These are phyloP conservation scores for Diplotaxis tenuifolia DNA, from an alignment of 345 rosid species.

Conservation along the genomic window DNA sequence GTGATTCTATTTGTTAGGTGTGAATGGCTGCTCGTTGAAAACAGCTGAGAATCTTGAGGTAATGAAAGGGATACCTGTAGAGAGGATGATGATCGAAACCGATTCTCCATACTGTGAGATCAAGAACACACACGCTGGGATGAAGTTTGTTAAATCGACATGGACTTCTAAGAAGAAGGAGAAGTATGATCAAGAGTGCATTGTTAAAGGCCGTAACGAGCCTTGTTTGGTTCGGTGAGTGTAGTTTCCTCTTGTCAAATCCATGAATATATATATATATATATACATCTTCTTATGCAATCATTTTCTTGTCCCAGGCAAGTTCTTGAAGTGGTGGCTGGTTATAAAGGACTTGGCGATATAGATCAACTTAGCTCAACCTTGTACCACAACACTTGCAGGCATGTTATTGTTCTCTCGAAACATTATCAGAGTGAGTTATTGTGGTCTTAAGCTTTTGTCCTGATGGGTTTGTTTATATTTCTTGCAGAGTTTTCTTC, in stretches of 20 bases:
- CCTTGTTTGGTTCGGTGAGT: slow-evolving; percentile 90
- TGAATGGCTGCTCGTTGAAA: slow-evolving; percentile 92
- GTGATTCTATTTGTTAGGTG: slow-evolving; percentile 46
- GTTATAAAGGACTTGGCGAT: slow-evolving; percentile 72
- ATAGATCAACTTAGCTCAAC: slow-evolving; percentile 59
- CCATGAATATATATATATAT: neutral
- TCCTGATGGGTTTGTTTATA: slow-evolving; percentile 1
- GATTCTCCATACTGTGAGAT: slow-evolving; percentile 99
- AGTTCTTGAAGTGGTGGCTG: slow-evolving; percentile 93
- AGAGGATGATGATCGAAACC: slow-evolving; percentile 95
- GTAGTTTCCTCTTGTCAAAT: neutral
- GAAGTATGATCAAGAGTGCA: slow-evolving; percentile 68
- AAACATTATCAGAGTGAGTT: neutral
- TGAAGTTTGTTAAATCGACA: slow-evolving; percentile 54
- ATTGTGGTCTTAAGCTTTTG: neutral
- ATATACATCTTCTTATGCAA: neutral
- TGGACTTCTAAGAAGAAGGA: slow-evolving; percentile 97
- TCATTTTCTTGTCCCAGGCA: slow-evolving; percentile 47
- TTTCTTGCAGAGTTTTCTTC: slow-evolving; percentile 82
- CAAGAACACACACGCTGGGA: slow-evolving; percentile 81
- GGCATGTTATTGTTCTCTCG: slow-evolving; percentile 43
- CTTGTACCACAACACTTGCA: slow-evolving; percentile 86
- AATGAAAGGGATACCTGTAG: slow-evolving; percentile 66
- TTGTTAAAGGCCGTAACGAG: slow-evolving; percentile 90
- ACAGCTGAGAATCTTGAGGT: slow-evolving; percentile 80